These are phyloP conservation scores for Mucor piriformis DNA, from an alignment of 371 early-diverging fungal species.

Conservation along the genomic window DNA sequence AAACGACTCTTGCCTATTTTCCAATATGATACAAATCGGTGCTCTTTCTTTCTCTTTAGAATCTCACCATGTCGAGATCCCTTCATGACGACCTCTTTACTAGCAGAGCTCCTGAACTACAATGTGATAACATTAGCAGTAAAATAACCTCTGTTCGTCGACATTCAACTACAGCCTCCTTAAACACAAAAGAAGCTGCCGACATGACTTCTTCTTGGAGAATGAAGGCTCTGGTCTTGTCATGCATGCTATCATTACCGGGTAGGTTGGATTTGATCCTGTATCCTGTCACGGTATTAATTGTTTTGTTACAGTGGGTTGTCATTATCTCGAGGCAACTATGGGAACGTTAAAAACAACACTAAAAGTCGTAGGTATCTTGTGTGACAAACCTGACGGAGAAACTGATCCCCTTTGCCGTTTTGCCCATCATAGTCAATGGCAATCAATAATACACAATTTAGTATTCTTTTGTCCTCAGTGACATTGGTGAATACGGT, in stretches of 20 bases:
- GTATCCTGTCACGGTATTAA: background rate
- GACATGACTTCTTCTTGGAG: slow-evolving; percentile 13
- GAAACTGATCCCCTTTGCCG: slow-evolving; percentile 9
- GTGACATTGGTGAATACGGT: slow-evolving; percentile 74
- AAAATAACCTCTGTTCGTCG: background rate
- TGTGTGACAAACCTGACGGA: background rate
- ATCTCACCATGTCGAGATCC: background rate
- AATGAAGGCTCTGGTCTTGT: slow-evolving; percentile 24
- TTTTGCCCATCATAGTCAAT: slow-evolving; percentile 31
- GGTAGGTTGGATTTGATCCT: slow-evolving; percentile 7
- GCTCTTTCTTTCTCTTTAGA: background rate
- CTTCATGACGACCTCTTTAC: slow-evolving; percentile 14
- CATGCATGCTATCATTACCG: slow-evolving; percentile 27
- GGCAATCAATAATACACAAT: slow-evolving; percentile 71
- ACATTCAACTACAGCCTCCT: slow-evolving; percentile 4
- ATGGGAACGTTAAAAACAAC: slow-evolving; percentile 47
- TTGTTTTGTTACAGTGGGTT: slow-evolving; percentile 29
- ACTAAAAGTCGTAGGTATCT: slow-evolving; percentile 37
- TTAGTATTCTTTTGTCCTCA: slow-evolving; percentile 70
- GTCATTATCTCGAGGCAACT: slow-evolving; percentile 48
- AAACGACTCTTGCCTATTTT: background rate
- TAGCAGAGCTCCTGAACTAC: background rate
- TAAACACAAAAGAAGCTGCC: slow-evolving; percentile 7
- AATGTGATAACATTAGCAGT: background rate
- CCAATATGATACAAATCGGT: background rate